Conservation (phyloP, 1,139 yeast genomes). For the Pneumocystis murina region DNA sequence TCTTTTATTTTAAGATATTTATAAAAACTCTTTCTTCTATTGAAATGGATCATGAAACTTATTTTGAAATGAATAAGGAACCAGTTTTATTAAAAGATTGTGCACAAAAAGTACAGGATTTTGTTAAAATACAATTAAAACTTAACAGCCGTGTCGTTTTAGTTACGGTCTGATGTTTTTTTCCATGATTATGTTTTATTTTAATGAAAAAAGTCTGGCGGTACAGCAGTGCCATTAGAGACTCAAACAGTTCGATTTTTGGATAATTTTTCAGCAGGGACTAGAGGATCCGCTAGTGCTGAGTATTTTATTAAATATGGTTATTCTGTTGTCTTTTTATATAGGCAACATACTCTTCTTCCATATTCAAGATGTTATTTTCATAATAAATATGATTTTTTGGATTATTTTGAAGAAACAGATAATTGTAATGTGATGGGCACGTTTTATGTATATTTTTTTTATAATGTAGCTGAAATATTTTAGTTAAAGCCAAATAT, state of each 20-base stretch:
- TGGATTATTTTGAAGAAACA: constrained; percentile 54
- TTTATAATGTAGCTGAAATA: neutral
- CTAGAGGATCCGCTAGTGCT: constrained; percentile 92
- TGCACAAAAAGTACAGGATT: neutral
- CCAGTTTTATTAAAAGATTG: neutral
- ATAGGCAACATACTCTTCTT: constrained; percentile 76
- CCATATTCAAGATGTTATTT: constrained; percentile 80
- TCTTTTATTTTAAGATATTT: neutral
- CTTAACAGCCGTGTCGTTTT: neutral
- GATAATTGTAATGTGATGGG: constrained; percentile 21
- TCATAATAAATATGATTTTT: constrained; percentile 68
- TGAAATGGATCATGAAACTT: neutral
- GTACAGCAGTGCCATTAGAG: constrained; percentile 94
- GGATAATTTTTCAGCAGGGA: constrained; percentile 94
- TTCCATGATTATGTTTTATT: neutral
- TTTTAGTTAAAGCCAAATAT: constrained; percentile 40
- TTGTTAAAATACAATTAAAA: neutral
- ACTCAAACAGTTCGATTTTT: constrained; percentile 91
- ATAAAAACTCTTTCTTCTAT: neutral
- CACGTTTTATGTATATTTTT: constrained; percentile 1
- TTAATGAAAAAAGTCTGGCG: constrained; percentile 36
- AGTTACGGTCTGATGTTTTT: neutral
- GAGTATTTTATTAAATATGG: constrained; percentile 75
- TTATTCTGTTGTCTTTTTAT: constrained; percentile 82
- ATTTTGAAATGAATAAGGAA: neutral